Conservation (phyloP, 2,329 filamentous ascomycete species). For the Penicillium sp. region DNA sequence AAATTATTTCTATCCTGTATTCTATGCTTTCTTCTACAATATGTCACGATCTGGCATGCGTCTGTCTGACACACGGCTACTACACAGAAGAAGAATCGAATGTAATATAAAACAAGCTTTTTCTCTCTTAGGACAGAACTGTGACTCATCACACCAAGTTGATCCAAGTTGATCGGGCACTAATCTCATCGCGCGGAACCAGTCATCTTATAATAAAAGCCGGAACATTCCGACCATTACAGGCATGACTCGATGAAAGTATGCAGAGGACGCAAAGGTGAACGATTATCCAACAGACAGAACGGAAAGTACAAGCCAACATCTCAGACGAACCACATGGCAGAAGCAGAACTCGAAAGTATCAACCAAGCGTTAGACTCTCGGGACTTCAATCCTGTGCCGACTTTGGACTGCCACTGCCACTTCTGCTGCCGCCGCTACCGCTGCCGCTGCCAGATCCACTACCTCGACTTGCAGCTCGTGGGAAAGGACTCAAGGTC, state of each 20-base stretch:
- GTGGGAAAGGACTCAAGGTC: slow-evolving; percentile 36
- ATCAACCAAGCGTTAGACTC: slow-evolving; percentile 1
- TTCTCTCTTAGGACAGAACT: not conserved
- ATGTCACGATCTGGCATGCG: too few relatives aligned
- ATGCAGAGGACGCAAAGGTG: slow-evolving; percentile 4
- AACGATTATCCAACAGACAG: slow-evolving; percentile 9
- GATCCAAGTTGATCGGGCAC: not conserved
- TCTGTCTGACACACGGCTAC: too few relatives aligned
- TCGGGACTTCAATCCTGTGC: slow-evolving; percentile 27
- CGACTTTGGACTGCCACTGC: slow-evolving; percentile 40
- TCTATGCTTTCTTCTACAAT: too few relatives aligned
- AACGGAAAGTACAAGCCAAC: slow-evolving; percentile 11
- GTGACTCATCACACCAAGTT: not conserved
- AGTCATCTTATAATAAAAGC: not conserved
- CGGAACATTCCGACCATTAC: slow-evolving; percentile 2
- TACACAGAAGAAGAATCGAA: not conserved
- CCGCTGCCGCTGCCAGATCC: slow-evolving; percentile 47
- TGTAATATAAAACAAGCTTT: not conserved
- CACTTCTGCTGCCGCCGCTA: slow-evolving; percentile 37
- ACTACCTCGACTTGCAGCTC: slow-evolving; percentile 47
- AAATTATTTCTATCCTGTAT: too few relatives aligned
- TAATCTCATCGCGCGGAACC: not conserved
- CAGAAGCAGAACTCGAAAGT: slow-evolving; percentile 3
- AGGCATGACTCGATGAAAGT: slow-evolving; percentile 9
- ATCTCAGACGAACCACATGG: slow-evolving; percentile 3